Evolutionary conservation across 805 yeast species (phyloP), one percentile per base, ranked within the genome.

Genomic region (Maudiozyma pseudohumilis): DNA sequence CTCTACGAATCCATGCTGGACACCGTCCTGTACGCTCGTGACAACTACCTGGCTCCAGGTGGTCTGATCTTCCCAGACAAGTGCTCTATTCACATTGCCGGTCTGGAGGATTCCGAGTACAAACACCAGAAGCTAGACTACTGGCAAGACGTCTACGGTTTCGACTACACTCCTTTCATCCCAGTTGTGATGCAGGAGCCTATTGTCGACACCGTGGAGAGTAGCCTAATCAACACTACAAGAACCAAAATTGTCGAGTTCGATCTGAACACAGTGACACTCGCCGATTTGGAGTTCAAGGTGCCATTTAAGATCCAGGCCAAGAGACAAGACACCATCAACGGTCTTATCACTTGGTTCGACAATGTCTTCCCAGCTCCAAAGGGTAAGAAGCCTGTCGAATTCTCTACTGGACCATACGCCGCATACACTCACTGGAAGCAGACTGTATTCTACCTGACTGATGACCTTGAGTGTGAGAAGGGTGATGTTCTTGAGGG

Each of bases 141-240:
- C 65, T 92, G 99, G 99, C 87, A 85, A 59, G 86, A 88, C 56
- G 95, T 92, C 20, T 92, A 92, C 54, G 98, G 99, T 4, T 92
- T 92, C 54, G 96, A 94, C 60, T 92, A 84, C 64, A 68, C 89
- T 30, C 96, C 96, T 32, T 88, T 92, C 61, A 77, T 82, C 47
- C 77, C 81, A 35, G 62, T 85, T 39, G 92, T 95, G 31, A 80
- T 85, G 79, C 71, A 77, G 32, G 98, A 92, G 63, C 99, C 99
- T 16, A 72, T 92, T 48, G 97, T 92, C 29, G 98, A 92, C 59
- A 80, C 80, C n/a, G 97, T 92, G 39, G 88, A 89, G 44, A 74
- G 80, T 59, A 63, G 77, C 20, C 66, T 80, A 40, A 79, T 92
- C 37, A 75, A 70, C 36, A 82, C 98, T n/a, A 74, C 81, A 20